Conservation (phyloP, 352 stramenopile species). For the Pythium angustatum region DNA sequence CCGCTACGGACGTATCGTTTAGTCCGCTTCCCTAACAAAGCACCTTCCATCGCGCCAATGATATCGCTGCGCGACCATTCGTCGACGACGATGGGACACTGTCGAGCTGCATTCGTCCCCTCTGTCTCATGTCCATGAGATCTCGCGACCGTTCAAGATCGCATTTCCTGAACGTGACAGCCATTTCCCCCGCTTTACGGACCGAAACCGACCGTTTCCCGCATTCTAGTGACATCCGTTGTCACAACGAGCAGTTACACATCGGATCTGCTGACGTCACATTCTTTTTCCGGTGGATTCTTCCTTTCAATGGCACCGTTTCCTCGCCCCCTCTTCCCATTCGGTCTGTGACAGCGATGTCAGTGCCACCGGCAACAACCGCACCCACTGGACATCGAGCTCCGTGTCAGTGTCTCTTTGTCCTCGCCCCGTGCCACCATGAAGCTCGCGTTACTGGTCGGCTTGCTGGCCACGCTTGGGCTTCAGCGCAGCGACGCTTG, state of each 20-base stretch:
- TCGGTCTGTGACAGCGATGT: too few species aligned
- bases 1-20: too few species aligned
- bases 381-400: too few species aligned
- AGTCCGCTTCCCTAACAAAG: too few species aligned
- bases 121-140: neutral
- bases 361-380: too few species aligned
- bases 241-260: neutral
- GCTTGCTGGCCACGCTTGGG: constrained; percentile 5
- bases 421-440: too few species aligned
- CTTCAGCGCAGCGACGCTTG: constrained; percentile 36
- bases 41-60: neutral
- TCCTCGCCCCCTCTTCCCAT: too few species aligned
- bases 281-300: too few species aligned
- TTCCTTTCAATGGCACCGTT: too few species aligned
- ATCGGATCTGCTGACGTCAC: neutral
- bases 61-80: neutral
- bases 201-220: neutral
- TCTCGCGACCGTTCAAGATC: constrained; percentile 22
- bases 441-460: constrained; percentile 5
- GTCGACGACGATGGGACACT: neutral
- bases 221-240: neutral
- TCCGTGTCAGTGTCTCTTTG: too few species aligned
- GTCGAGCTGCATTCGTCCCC: neutral
- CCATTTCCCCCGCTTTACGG: constrained; percentile 12
- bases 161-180: neutral